Evolutionary conservation across 2,329 filamentous ascomycete species (phyloP).

Genomic region (Colletotrichum gigasporum): DNA sequence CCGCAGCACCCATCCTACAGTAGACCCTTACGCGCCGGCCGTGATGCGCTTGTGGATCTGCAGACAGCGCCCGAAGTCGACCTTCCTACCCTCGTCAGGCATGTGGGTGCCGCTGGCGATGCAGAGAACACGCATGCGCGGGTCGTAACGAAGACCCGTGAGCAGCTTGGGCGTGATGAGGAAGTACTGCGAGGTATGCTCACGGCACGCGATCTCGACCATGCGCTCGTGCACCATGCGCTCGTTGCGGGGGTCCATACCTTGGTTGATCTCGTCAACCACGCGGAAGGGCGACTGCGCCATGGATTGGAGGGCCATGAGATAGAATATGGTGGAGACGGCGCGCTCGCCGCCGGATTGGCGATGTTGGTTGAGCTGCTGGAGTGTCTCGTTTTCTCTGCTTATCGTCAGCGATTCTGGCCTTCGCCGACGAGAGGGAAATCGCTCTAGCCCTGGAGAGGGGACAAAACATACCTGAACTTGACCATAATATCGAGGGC

Average conservation of each 20-base stretch:
- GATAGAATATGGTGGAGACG: conserved; percentile 97
- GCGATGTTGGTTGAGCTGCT: conserved; percentile 87
- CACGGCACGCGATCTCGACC: conserved; percentile 94
- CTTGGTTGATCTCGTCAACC: conserved; percentile 99
- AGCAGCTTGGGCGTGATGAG: conserved; percentile 97
- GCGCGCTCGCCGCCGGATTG: conserved; percentile 97
- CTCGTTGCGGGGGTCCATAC: conserved; percentile 98
- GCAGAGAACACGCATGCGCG: conserved; percentile 91
- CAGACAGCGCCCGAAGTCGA: conserved; percentile 60
- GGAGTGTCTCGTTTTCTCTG: conserved; percentile 83
- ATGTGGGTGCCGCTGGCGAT: conserved; percentile 89
- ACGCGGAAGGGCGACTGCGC: conserved; percentile 96
- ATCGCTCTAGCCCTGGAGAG: too few species aligned
- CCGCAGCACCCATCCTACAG: too few species aligned
- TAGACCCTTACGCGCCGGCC: conserved; percentile 40
- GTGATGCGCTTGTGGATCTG: conserved; percentile 51
- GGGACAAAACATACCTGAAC: conserved; percentile 84
- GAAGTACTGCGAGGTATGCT: conserved; percentile 88
- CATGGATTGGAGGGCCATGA: conserved; percentile 96
- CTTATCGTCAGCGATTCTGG: conserved; percentile 3
- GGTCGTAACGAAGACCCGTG: conserved; percentile 84
- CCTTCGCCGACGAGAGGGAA: not conserved
- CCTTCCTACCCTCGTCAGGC: conserved; percentile 60
- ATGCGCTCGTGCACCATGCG: conserved; percentile 98
- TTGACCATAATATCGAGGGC: conserved; percentile 93